Evolutionary conservation across 345 rosid species (phyloP).

Genomic region (Salix koriyanagi): DNA sequence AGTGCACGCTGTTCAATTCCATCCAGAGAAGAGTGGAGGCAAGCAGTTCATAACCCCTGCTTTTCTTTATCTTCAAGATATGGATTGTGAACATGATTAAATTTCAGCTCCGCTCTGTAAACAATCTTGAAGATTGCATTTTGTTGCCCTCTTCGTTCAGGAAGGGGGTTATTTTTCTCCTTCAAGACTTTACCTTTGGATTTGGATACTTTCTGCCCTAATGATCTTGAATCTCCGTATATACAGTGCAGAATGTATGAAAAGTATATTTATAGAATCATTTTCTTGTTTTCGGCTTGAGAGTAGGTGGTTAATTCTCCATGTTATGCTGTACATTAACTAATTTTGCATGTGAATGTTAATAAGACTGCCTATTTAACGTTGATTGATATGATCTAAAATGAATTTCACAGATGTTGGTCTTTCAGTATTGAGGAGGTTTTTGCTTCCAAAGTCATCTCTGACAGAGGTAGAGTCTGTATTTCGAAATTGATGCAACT

Average conservation of each 20-base stretch:
- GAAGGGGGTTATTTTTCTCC: background rate
- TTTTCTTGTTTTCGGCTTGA: background rate
- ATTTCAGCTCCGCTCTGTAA: background rate
- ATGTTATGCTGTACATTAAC: background rate
- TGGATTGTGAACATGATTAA: background rate
- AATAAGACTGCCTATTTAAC: background rate
- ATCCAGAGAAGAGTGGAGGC: conserved; percentile 99
- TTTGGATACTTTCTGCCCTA: background rate
- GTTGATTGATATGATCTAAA: conserved; percentile 8
- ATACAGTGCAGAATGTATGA: background rate
- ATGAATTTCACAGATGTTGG: conserved; percentile 74
- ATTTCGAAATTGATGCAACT: conserved; percentile 2
- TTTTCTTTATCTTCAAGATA: background rate
- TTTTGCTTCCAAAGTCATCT: conserved; percentile 55
- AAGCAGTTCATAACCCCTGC: conserved; percentile 12
- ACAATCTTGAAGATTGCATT: background rate
- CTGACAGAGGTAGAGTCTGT: conserved; percentile 51
- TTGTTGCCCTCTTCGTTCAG: background rate
- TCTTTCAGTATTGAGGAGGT: conserved; percentile 79
- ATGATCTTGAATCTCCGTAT: background rate
- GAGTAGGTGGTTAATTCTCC: background rate
- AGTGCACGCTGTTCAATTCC: conserved; percentile 96
- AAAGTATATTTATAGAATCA: background rate
- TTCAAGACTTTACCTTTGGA: background rate
- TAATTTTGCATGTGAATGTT: background rate